phyloP scores from a whole-genome alignment of 75 land plant genomes.

The Picea glauca region DNA sequence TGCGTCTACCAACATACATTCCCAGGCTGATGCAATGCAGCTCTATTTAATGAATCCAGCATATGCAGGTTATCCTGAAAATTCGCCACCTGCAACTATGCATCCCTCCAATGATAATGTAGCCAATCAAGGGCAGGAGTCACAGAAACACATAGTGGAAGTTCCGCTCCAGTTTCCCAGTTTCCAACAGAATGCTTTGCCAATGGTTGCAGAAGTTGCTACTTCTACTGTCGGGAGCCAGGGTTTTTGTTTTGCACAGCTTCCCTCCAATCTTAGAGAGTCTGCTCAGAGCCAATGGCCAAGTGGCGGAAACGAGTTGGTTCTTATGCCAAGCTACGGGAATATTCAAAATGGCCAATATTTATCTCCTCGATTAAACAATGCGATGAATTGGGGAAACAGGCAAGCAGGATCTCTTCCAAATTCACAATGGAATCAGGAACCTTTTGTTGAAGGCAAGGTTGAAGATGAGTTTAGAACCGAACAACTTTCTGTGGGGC shows the following conservation, averaged over 20 bases:
- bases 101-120: neutral
- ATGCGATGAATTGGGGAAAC: neutral
- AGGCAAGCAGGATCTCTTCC: neutral
- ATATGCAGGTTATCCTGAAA: constrained; percentile 17
- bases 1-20: constrained; percentile 6
- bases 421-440: constrained; percentile 9
- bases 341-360: constrained; percentile 10
- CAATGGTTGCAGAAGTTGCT: constrained; percentile 3
- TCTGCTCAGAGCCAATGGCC: constrained; percentile 9
- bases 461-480: neutral
- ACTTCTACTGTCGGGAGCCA: constrained; percentile 1
- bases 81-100: constrained; percentile 12
- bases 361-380: neutral
- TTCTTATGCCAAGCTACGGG: constrained; percentile 18
- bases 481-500: constrained; percentile 5
- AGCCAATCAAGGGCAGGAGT: constrained; percentile 4
- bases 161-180: constrained; percentile 13
- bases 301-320: constrained; percentile 14
- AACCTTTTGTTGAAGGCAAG: constrained; percentile 7
- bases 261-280: constrained; percentile 7
- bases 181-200: constrained; percentile 3
- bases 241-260: constrained; percentile 5
- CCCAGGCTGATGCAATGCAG: constrained; percentile 26
- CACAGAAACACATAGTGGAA: constrained; percentile 11
- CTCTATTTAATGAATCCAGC: constrained; percentile 20